Percentiles rank a stretch among this genome's conserved stretches.
These are phyloP conservation scores for Coniophora puteana DNA, from an alignment of 1,284 basidiomycete species.

Conservation along the genomic window DNA sequence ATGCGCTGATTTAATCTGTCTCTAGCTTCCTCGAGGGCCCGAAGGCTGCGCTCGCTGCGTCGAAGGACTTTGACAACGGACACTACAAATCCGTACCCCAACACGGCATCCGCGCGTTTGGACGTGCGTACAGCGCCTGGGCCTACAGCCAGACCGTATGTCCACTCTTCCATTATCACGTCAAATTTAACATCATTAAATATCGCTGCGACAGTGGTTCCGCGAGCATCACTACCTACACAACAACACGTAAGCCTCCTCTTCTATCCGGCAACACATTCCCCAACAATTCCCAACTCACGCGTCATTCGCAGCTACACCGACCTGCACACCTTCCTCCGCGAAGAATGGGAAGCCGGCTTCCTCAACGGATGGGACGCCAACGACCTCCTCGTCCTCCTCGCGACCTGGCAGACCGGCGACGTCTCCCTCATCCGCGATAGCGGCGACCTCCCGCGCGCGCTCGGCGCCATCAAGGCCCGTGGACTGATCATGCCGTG, in stretches of 20 bases:
- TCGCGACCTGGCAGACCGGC: constrained; percentile 20
- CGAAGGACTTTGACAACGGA: constrained; percentile 53
- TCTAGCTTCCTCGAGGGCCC: constrained; percentile 57
- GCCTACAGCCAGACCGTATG: constrained; percentile 52
- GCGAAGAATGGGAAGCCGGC: constrained; percentile 48
- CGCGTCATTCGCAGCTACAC: constrained; percentile 36
- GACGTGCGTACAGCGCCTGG: constrained; percentile 57
- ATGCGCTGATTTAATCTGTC: background rate
- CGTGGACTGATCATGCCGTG: constrained; percentile 23
- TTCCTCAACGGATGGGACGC: constrained; percentile 50
- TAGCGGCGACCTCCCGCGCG: constrained; percentile 13
- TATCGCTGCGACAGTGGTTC: constrained; percentile 48
- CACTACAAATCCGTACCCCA: constrained; percentile 48
- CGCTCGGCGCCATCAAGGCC: constrained; percentile 19
- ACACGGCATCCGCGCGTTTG: constrained; percentile 51
- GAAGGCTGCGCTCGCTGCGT: constrained; percentile 51
- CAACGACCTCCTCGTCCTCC: constrained; percentile 29
- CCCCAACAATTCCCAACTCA: constrained; percentile 1
- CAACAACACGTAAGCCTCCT: constrained; percentile 33
- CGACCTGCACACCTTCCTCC: constrained; percentile 47
- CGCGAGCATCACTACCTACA: constrained; percentile 45
- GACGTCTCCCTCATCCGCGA: constrained; percentile 20
- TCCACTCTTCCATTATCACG: constrained; percentile 5
- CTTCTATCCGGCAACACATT: no score
- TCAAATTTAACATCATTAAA: constrained; percentile 1